Evolutionary conservation across 495 filamentous ascomycete species (phyloP).

Genomic region (Neurospora discreta): DNA sequence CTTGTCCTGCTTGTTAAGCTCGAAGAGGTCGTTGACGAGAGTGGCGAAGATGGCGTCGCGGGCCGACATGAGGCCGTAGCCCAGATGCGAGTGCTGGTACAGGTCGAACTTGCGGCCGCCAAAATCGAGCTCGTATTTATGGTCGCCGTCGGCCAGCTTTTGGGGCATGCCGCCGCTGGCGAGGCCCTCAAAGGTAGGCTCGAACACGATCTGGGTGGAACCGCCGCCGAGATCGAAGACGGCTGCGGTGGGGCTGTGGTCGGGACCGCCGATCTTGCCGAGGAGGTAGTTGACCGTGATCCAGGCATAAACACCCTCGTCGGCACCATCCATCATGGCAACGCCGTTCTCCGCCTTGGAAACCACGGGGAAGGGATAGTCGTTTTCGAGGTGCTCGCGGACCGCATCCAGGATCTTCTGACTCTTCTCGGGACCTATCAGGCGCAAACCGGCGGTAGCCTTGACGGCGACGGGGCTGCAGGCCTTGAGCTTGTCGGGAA

Average conservation of each 20-base stretch:
- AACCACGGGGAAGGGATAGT: conserved; percentile 89
- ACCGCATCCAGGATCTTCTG: conserved; percentile 78
- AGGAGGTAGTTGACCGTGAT: conserved; percentile 97
- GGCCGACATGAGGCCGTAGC: conserved; percentile 92
- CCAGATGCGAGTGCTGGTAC: conserved; percentile 98
- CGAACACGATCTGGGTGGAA: conserved; percentile 95
- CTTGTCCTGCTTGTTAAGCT: conserved; percentile 34
- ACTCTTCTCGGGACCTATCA: conserved; percentile 74
- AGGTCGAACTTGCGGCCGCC: conserved; percentile 83
- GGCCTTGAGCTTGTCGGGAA: conserved; percentile 75
- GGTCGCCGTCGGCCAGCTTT: conserved; percentile 76
- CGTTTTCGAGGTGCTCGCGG: conserved; percentile 68
- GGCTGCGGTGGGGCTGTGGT: conserved; percentile 81
- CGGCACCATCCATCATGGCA: conserved; percentile 88
- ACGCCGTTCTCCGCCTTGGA: conserved; percentile 75
- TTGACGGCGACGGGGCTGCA: conserved; percentile 93
- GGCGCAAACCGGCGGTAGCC: conserved; percentile 84
- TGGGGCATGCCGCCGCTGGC: conserved; percentile 75
- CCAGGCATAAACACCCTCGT: conserved; percentile 98
- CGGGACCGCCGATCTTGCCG: conserved; percentile 89
- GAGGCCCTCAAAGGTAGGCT: conserved; percentile 76
- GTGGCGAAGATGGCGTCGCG: conserved; percentile 71
- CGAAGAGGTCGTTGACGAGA: conserved; percentile 50
- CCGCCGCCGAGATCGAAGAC: conserved; percentile 94
- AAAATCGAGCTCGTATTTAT: conserved; percentile 89